phyloP scores from a whole-genome alignment of 148 eudicot genomes.

The Pouteria glomerata region DNA sequence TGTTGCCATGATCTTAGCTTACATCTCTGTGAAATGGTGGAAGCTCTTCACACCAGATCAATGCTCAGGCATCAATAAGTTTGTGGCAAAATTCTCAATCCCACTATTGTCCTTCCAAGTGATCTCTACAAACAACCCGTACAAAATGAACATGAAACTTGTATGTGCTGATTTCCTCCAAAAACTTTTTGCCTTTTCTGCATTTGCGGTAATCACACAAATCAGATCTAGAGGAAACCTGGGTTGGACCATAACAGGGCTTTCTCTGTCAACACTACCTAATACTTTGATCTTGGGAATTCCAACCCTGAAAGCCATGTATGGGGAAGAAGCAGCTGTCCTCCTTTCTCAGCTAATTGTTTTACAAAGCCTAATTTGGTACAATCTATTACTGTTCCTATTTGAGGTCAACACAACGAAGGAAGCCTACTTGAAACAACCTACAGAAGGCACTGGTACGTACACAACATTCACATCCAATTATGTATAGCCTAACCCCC shows the following conservation, averaged over 20 bases:
- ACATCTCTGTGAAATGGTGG: conserved; percentile 36
- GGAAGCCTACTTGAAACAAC: conserved; percentile 18
- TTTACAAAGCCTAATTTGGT: conserved; percentile 48
- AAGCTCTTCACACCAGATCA: conserved; percentile 44
- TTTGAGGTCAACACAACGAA: conserved; percentile 33
- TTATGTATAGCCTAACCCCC: background rate
- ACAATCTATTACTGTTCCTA: conserved; percentile 39
- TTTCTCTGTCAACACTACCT: conserved; percentile 45
- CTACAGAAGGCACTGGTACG: conserved; percentile 33
- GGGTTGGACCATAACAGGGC: conserved; percentile 45
- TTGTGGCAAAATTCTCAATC: conserved; percentile 47
- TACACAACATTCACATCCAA: conserved; percentile 6
- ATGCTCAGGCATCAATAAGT: conserved; percentile 54
- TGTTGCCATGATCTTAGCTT: conserved; percentile 45
- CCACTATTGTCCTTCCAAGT: conserved; percentile 49
- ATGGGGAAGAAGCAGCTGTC: conserved; percentile 30
- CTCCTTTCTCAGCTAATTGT: conserved; percentile 43
- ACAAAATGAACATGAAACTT: conserved; percentile 41
- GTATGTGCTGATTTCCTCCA: conserved; percentile 41
- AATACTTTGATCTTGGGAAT: conserved; percentile 50
- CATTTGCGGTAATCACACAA: conserved; percentile 20
- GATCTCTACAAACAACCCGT: conserved; percentile 40
- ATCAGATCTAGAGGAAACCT: conserved; percentile 30
- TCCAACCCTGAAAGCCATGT: conserved; percentile 47
- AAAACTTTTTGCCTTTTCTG: conserved; percentile 31